Conservation (phyloP, 768 basidiomycete genomes). For the Suillus hirtellus region DNA sequence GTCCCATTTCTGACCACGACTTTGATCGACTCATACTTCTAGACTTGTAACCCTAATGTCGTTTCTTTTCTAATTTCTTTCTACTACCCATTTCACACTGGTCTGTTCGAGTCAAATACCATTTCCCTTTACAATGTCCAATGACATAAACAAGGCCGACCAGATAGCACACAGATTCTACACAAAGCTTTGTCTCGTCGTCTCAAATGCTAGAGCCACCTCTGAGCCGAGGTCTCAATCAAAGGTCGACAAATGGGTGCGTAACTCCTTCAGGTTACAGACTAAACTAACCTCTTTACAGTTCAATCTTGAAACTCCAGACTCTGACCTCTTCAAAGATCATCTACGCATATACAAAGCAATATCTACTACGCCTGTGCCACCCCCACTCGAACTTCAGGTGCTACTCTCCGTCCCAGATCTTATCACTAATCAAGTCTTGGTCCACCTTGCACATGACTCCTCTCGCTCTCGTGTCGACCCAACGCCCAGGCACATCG, state of each 20-base stretch:
- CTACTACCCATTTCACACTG: constrained; percentile 23
- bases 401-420: constrained; percentile 74
- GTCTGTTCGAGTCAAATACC: constrained; percentile 18
- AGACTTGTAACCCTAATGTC: constrained; percentile 34
- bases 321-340: constrained; percentile 66
- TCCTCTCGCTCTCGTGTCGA: constrained; percentile 64
- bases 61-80: constrained; percentile 26
- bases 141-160: constrained; percentile 69
- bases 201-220: constrained; percentile 73
- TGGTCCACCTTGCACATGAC: constrained; percentile 64
- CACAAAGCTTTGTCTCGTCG: constrained; percentile 76
- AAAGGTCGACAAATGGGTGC: constrained; percentile 82
- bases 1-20: constrained; percentile 4
- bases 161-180: constrained; percentile 85
- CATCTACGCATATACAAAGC: constrained; percentile 59
- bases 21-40: constrained; percentile 11
- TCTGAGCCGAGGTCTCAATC: constrained; percentile 40
- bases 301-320: constrained; percentile 84
- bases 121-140: constrained; percentile 44
- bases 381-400: constrained; percentile 61
- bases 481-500: constrained; percentile 65
- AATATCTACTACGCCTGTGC: constrained; percentile 44
- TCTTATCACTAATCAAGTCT: constrained; percentile 64
- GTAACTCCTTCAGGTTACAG: constrained; percentile 26
- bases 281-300: constrained; percentile 27